Evolutionary conservation across 192 early-diverging fungal genomes (phyloP), one percentile per base, ranked within the genome.

Genomic region (Pilobolus umbonatus): DNA sequence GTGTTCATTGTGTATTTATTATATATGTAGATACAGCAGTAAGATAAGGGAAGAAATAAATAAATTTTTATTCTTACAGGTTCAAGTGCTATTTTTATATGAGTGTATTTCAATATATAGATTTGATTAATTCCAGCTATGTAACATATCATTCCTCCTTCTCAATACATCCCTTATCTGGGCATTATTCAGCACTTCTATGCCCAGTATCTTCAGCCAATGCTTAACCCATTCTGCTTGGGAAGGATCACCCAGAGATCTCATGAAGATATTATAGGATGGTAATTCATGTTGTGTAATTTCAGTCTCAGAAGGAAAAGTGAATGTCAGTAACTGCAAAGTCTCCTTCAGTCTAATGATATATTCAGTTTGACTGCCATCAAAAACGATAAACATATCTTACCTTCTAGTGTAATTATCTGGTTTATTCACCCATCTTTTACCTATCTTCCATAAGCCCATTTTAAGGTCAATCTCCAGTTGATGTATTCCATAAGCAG

Each of bases 401-500:
- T 70, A 76, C 75, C 68, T 70, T 42, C 48, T 69, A 5, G 59
- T 75, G 32, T 76, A 78, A 60, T 75, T 83, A 55, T 83, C 78
- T 0, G 78, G 72, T 39, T 72, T 73, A 29, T 66, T 72, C n/a
- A 78, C 67, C 74, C 74, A 77, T 15, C 60, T 12, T 19, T 67
- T 61, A 17, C 72, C 67, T 2, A 74, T 48, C 24, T 58, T 65
- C 64, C 73, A 78, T 35, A 83, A 38, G 5, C 81, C 81, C 24
- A 75, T 62, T 21, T 56, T 53, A 4, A 78, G 24, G 66, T 83
- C 81, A 4, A 62, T 48, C 30, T 71, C 61, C 30, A 83, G 61
- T 36, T 83, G 81, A 4, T 38, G 35, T 19, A 69, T 72, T 0
- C 79, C 81, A 12, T 72, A 32, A 29, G 62, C 67, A 3, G 81